phyloP scores from a whole-genome alignment of 2,329 filamentous ascomycete species.

The Chaetothyriales sp. region DNA sequence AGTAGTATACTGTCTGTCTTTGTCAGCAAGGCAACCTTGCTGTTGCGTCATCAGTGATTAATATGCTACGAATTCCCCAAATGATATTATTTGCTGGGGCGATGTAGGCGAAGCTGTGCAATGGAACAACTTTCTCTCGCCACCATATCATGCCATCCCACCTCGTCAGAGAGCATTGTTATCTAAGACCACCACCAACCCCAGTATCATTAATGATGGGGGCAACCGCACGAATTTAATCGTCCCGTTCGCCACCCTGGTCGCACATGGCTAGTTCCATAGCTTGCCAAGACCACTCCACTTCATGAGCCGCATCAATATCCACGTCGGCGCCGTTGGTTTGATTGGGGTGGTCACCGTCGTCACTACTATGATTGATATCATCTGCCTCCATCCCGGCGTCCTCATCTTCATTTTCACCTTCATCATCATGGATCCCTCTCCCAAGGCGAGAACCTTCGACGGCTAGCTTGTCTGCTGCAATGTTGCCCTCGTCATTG shows the following conservation, averaged over 20 bases:
- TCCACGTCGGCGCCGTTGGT: not conserved
- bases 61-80: no score
- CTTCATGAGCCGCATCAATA: conserved; percentile 4
- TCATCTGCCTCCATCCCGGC: conserved; percentile 2
- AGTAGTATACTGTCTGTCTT: not conserved
- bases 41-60: no score
- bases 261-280: conserved; percentile 12
- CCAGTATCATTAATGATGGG: no score
- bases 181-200: no score
- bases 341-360: not conserved
- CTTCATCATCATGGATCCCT: conserved; percentile 11
- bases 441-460: conserved; percentile 40
- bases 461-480: conserved; percentile 67
- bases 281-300: conserved; percentile 5
- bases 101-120: no score
- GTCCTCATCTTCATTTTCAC: not conserved
- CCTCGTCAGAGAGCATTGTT: no score
- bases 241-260: conserved; percentile 1
- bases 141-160: no score
- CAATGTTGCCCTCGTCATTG: conserved; percentile 58
- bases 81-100: no score
- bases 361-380: not conserved
- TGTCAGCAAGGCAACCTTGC: not conserved
- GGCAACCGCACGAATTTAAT: not conserved
- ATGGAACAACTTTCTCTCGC: no score